phyloP scores from a whole-genome alignment of 148 eudicot genomes.

The Rhododendron molle region DNA sequence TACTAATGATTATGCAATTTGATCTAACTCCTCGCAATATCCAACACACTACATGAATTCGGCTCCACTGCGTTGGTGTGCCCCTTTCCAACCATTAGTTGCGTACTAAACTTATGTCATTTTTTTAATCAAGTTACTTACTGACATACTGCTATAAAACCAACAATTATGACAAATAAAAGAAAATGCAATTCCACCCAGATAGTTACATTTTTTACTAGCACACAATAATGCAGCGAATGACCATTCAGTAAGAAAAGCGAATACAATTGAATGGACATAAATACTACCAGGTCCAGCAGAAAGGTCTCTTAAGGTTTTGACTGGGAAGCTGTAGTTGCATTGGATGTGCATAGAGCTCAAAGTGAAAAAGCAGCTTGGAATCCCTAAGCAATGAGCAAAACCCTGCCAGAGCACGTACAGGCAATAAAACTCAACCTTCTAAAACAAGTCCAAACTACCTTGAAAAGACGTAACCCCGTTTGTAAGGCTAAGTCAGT shows the following conservation, averaged over 20 bases:
- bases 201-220: neutral
- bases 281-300: conserved; percentile 77
- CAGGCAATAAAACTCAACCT: too few species aligned
- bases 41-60: neutral
- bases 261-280: neutral
- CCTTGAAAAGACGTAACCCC: too few species aligned
- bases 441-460: too few species aligned
- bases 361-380: too few species aligned
- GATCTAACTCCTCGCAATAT: neutral
- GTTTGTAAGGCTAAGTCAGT: too few species aligned
- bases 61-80: neutral
- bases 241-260: neutral
- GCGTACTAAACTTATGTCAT: neutral
- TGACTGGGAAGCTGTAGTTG: too few species aligned
- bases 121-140: neutral
- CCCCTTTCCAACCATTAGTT: too few species aligned
- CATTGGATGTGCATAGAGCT: too few species aligned
- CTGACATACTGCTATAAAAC: neutral
- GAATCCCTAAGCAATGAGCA: too few species aligned
- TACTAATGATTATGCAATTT: neutral
- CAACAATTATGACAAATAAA: neutral
- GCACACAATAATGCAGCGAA: neutral
- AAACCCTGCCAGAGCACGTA: too few species aligned
- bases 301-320: conserved; percentile 28
- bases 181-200: neutral